phyloP scores from a whole-genome alignment of 768 basidiomycete genomes.

The Gloeostereum incarnatum region DNA sequence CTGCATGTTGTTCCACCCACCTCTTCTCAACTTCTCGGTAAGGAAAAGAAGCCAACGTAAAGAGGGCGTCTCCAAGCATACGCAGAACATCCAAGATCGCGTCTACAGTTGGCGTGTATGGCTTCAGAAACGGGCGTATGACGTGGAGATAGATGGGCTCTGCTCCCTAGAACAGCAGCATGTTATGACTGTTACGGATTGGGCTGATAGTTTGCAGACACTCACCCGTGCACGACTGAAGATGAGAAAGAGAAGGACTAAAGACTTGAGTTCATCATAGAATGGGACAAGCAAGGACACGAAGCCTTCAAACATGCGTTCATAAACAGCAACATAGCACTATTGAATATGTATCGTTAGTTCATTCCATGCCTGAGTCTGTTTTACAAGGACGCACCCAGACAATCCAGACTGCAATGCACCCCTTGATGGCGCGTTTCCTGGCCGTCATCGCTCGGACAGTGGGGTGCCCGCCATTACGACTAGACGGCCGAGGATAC shows the following conservation, averaged over 20 bases:
- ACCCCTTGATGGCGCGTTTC: constrained; percentile 82
- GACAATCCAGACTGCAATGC: constrained; percentile 76
- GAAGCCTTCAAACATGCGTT: constrained; percentile 54
- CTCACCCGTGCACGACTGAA: constrained; percentile 67
- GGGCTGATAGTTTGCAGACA: constrained; percentile 9
- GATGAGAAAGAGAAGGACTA: constrained; percentile 65
- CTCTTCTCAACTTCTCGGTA: too few relatives aligned
- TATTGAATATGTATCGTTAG: constrained; percentile 18
- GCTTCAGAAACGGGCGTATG: constrained; percentile 70
- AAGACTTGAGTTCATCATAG: constrained; percentile 73
- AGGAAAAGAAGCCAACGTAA: constrained; percentile 32
- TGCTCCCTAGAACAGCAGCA: constrained; percentile 68
- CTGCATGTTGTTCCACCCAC: too few relatives aligned
- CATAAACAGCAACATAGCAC: constrained; percentile 64
- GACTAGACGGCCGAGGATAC: constrained; percentile 41
- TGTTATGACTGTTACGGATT: neutral
- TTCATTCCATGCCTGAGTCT: constrained; percentile 3
- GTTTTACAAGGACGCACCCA: constrained; percentile 45
- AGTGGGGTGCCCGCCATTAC: constrained; percentile 54
- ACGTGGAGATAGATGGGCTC: constrained; percentile 80
- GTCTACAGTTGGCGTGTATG: constrained; percentile 63
- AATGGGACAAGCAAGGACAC: constrained; percentile 72
- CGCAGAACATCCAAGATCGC: constrained; percentile 48
- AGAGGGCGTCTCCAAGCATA: constrained; percentile 56
- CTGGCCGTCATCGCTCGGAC: constrained; percentile 60